Evolutionary conservation across 1,139 yeast species (phyloP), one percentile per base, ranked within the genome.

Genomic region (Taiozyma sp.): DNA sequence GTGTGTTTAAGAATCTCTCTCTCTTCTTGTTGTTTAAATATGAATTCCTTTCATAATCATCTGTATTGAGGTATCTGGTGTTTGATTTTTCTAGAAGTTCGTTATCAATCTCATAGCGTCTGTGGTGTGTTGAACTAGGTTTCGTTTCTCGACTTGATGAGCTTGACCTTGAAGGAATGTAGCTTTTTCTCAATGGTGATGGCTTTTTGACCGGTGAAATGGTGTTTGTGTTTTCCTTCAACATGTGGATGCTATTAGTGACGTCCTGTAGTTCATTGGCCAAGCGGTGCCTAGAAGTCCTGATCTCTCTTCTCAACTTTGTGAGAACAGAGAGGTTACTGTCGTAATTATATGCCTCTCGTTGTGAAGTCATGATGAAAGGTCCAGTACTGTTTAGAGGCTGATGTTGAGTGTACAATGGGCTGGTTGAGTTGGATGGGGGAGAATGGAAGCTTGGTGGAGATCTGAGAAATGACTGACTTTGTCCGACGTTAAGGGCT

Each of bases 281-380:
- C 6, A 56, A 43, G 30, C 55, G 51, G 34, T 56, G 57, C 40
- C 52, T 54, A 9, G 59, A 48, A 19, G 51, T 35, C 16, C 55
- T 49, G 50, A 54, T 58, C 43, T 51, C 44, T 13, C 58, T 48
- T 6, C 62, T 48, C 4, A 59, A 47, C 19, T 52, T 53, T 11
- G 61, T 56, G 24, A 59, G 48, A 4, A 57, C 56, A 2, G 62
- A 59, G 9, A 59, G 45, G 16, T 58, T 59, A 10, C 52, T 48
- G 26, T 57, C 58, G 40, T 47, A 42, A 19, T 28, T n/a, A 19
- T 37, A 37, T 19, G 41, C 24, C 19, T 37, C 41, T 21, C 22
- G 24, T 19, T 37, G 24, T 37, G 41, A 37, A 16, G 24, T 19
- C 41, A 37, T 37, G 41, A 21, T 37, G 41, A 21, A 32, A 13